Evolutionary conservation across 2,329 filamentous ascomycete species (phyloP), one percentile per base, ranked within the genome.

Genomic region (Kalaharituber pfeilii): DNA sequence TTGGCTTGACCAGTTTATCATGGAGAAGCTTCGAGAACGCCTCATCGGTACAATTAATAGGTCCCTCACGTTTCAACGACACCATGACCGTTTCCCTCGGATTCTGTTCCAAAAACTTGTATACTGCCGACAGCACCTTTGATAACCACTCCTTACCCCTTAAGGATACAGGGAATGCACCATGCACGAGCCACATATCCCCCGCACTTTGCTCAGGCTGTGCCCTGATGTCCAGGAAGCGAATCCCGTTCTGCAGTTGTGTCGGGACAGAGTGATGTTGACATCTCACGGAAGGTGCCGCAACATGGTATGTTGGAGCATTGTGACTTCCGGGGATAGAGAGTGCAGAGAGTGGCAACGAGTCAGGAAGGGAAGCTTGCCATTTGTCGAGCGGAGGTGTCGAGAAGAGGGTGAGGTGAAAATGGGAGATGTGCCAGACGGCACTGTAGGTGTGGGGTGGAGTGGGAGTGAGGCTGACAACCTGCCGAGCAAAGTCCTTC

Each of bases 311-410:
- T 8, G 88, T 93, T 5, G 91, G 86, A 18, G 84, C 86, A 70
- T 98, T 96, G 73, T 98, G 91, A 0, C 91, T 95, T 59, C 91
- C 91, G 0, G 91, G 91, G 59, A 96, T 91, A 50, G 84, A 91
- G 50, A 98, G 78, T 2, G 82, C 76, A 1, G 85, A 84, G 3
- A 96, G 73, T 1, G 86, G 80, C 51, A 79, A 82, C 20, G 79
- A 75, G 64, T 88, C 78, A 57, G 75, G 73, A 42, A 96, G 74
- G 57, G 80, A 75, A 54, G 73, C 69, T 88, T 96, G 96, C 91
- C 91, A 94, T 52, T 73, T 70, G 58, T 79, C 67, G 50, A 88
- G 75, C 53, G 79, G 75, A 15, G 81, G 75, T 4, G 80, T 86
- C 58, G 80, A 85, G 69, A 82, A 80, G 57, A 96, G 72, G 39